Evolutionary conservation across 805 yeast genomes (phyloP).

Genomic region (Grigorovia humatica): DNA sequence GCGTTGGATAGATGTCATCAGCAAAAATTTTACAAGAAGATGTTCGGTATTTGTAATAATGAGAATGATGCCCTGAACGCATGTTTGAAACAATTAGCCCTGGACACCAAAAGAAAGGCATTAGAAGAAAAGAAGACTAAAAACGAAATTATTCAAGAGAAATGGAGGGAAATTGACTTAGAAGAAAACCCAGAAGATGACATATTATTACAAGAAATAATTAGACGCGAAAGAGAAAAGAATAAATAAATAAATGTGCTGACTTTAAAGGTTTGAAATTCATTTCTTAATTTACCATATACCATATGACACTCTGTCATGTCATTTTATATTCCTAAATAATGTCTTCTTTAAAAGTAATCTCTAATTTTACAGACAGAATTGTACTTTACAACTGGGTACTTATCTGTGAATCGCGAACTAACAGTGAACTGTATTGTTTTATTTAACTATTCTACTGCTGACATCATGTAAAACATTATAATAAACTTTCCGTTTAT

Average conservation of each 20-base stretch:
- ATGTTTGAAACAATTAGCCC: slow-evolving; percentile 73
- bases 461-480: slow-evolving; percentile 26
- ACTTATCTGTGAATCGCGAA: too few species aligned
- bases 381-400: too few species aligned
- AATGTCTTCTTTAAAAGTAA: too few species aligned
- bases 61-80: slow-evolving; percentile 67
- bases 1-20: slow-evolving; percentile 87
- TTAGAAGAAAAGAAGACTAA: slow-evolving; percentile 43
- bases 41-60: slow-evolving; percentile 76
- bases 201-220: not conserved
- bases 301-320: not conserved
- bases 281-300: not conserved
- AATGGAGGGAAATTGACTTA: slow-evolving; percentile 55
- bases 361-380: too few species aligned
- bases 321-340: not conserved
- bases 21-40: slow-evolving; percentile 53
- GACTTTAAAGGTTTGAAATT: not conserved
- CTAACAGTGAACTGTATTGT: too few species aligned
- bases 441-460: not conserved
- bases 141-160: slow-evolving; percentile 43
- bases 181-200: slow-evolving; percentile 39
- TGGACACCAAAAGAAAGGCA: slow-evolving; percentile 47
- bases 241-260: not conserved
- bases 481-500: slow-evolving; percentile 28
- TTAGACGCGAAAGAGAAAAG: not conserved